These are phyloP conservation scores for Jaapia argillacea DNA, from an alignment of 768 basidiomycete genomes.

Conservation along the genomic window DNA sequence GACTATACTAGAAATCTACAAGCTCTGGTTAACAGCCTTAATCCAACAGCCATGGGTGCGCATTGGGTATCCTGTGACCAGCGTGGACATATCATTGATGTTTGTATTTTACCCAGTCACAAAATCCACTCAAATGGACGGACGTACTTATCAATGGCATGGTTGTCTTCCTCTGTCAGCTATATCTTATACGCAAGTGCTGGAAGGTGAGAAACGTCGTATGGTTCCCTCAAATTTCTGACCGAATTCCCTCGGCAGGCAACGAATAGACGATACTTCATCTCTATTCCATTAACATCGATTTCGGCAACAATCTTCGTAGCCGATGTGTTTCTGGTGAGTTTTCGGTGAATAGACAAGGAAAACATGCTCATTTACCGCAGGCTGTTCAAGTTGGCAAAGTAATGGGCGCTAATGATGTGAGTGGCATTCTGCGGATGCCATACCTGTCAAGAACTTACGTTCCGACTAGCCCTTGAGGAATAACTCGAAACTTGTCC, in stretches of 20 bases:
- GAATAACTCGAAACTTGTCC: no score
- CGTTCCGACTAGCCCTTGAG: no score
- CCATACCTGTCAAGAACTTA: no score
- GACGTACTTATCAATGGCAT: constrained; percentile 39
- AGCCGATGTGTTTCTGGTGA: constrained; percentile 31
- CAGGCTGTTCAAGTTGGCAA: constrained; percentile 5
- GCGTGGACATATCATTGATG: not conserved
- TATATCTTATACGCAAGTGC: constrained; percentile 38
- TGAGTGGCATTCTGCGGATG: no score
- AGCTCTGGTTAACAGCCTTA: constrained; percentile 16
- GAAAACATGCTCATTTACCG: no score
- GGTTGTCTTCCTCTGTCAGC: constrained; percentile 35
- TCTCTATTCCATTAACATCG: constrained; percentile 22
- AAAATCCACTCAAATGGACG: constrained; percentile 30
- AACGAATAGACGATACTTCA: constrained; percentile 27
- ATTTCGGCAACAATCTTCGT: constrained; percentile 24
- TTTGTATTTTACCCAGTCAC: constrained; percentile 11
- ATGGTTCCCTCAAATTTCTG: not conserved
- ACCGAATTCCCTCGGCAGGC: constrained; percentile 21
- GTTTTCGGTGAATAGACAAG: no score
- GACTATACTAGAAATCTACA: constrained; percentile 16
- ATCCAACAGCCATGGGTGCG: constrained; percentile 12
- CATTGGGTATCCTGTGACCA: not conserved
- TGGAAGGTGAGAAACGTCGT: constrained; percentile 32
- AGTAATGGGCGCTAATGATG: constrained; percentile 2